Evolutionary conservation across 2,329 filamentous ascomycete genomes (phyloP).

Genomic region (Penicillium frequentans): DNA sequence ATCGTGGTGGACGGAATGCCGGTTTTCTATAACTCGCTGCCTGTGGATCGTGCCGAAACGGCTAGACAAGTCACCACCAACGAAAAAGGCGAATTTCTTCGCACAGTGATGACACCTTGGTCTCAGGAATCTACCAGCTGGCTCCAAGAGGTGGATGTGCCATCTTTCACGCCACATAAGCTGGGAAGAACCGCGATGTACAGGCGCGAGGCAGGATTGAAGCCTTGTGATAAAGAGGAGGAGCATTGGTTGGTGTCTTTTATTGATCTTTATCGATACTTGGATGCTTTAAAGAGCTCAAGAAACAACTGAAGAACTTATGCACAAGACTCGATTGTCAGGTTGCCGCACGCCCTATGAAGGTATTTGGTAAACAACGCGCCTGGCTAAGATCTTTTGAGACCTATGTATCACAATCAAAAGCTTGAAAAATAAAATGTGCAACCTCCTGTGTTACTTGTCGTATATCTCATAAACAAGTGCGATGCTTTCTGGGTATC

Average conservation of each 20-base stretch:
- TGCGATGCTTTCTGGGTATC: too few relatives aligned
- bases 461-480: not conserved
- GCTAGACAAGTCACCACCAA: too few relatives aligned
- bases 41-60: not conserved
- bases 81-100: not conserved
- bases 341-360: not conserved
- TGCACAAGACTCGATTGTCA: not conserved
- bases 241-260: constrained; percentile 4
- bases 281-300: not conserved
- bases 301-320: not conserved
- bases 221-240: not conserved
- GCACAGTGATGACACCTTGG: not conserved
- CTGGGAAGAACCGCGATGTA: too few relatives aligned
- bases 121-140: not conserved
- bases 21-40: not conserved
- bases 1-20: constrained; percentile 9
- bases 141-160: not conserved
- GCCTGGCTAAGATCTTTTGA: too few relatives aligned
- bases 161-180: not conserved
- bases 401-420: too few relatives aligned
- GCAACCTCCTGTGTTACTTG: too few relatives aligned
- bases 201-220: not conserved
- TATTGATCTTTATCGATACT: constrained; percentile 3
- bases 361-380: not conserved
- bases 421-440: too few relatives aligned